These are phyloP conservation scores for Andrographis paniculata DNA, from an alignment of 305 asterid species.

Conservation along the genomic window DNA sequence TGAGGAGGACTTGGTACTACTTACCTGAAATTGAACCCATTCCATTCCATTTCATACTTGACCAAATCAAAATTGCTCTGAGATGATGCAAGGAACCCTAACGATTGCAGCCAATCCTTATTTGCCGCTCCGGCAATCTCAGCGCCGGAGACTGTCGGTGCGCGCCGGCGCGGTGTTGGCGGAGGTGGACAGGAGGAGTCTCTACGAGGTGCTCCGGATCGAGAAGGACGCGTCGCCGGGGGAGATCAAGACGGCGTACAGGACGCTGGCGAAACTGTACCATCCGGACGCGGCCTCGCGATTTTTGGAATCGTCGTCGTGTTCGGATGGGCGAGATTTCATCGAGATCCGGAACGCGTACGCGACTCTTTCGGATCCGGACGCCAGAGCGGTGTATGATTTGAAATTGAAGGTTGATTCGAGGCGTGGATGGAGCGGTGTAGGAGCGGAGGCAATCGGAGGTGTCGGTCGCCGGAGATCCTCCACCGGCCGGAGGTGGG, in stretches of 20 bases:
- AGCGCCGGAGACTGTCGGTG: constrained; percentile 13
- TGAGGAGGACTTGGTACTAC: too few species aligned
- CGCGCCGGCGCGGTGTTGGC: constrained; percentile 25
- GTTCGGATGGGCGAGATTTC: constrained; percentile 51
- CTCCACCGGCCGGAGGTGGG: constrained; percentile 66
- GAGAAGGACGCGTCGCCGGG: constrained; percentile 35
- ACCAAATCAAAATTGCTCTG: too few species aligned
- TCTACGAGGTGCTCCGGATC: constrained; percentile 50
- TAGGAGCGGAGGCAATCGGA: constrained; percentile 8
- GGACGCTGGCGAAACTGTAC: constrained; percentile 49
- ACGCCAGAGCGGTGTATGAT: constrained; percentile 62
- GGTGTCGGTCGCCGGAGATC: constrained; percentile 31
- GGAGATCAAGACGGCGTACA: constrained; percentile 58
- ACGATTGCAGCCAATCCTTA: constrained; percentile 17
- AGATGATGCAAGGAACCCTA: constrained; percentile 17
- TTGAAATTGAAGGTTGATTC: constrained; percentile 27
- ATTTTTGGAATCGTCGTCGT: constrained; percentile 23
- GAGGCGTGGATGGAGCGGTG: constrained; percentile 15
- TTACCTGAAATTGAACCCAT: too few species aligned
- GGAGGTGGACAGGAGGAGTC: constrained; percentile 25
- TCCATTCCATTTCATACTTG: too few species aligned
- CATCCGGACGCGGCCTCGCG: constrained; percentile 49
- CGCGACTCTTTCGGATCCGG: constrained; percentile 69
- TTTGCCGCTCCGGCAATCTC: constrained; percentile 8
- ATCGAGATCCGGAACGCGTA: constrained; percentile 77